Base-by-base conservation (phyloP, 2,329 filamentous ascomycete species). In the Fusarium sp. region DNA sequence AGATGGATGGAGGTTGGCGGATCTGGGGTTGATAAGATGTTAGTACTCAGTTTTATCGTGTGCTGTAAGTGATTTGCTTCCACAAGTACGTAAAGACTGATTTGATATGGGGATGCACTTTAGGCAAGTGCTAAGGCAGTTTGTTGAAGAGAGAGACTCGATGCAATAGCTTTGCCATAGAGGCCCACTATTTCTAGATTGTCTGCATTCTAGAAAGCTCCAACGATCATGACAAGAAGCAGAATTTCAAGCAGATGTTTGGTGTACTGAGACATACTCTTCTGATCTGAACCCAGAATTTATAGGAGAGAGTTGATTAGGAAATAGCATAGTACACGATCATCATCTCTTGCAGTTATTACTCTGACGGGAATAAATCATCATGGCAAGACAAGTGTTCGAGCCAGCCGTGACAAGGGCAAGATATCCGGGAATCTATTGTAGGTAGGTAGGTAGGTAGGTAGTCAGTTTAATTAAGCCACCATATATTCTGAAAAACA, bases 111-210 rank as follows among this genome's bases (percentile, higher is more conserved):
- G 4, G 33, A 28, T 28, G 30, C n/a, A 20, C 44, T 8, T 18
- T 18, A 15, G n/a, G n/a, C 15, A 20, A 12, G 16, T 9, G 15
- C 30, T 30, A 11, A 30, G 5, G 30, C 8, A 30, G 30, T 30
- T 11, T 51, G n/a, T 45, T 44, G 31, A 44, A 31, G 26, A 23
- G 6, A 23, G 23, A 23, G 31, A 34, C 47, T 41, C 23, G 23
- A 23, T 44, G 36, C 33, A 34, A 38, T 34, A 28, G 33, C 31
- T 65, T 65, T 60, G 36, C 16, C 12, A 6, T 23, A 5, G 6
- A 38, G 66, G 46, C 54, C 67, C 67, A 69, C 67, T 67, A 70
- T 70, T 69, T 57, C 44, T 33, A n/a, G 51, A 18, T 16, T 31
- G 31, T 66, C 26, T 15, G 45, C 55, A 64, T 70, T 67, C 44